Conservation (phyloP, 805 yeast genomes). For the Yarrowia divulgata region DNA sequence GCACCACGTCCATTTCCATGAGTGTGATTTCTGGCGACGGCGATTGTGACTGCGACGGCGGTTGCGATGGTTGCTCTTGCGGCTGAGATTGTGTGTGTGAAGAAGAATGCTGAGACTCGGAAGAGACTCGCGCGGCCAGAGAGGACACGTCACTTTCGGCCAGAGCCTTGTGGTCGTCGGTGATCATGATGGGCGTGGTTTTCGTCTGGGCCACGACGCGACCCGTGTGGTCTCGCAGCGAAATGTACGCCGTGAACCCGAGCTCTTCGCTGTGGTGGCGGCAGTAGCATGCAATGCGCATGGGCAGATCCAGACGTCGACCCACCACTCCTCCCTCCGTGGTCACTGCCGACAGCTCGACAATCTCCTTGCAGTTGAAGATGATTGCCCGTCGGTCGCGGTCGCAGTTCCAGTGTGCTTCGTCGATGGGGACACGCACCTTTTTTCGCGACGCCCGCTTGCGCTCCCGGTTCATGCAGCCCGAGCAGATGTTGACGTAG, state of each 20-base stretch:
- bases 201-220: slow-evolving; percentile 73
- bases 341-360: slow-evolving; percentile 57
- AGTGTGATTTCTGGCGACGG: background rate
- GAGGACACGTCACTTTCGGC: slow-evolving; percentile 15
- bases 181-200: slow-evolving; percentile 82
- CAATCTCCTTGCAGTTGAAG: slow-evolving; percentile 88
- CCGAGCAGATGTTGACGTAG: slow-evolving; percentile 79
- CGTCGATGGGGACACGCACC: slow-evolving; percentile 73
- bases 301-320: slow-evolving; percentile 57
- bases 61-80: background rate
- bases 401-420: slow-evolving; percentile 79
- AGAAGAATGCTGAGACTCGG: slow-evolving; percentile 20
- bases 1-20: slow-evolving; percentile 1
- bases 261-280: slow-evolving; percentile 90
- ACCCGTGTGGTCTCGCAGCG: slow-evolving; percentile 67
- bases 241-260: slow-evolving; percentile 67
- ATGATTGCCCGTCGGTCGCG: slow-evolving; percentile 83
- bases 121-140: slow-evolving; percentile 6
- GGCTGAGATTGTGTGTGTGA: slow-evolving; percentile 9
- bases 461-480: slow-evolving; percentile 91
- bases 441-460: slow-evolving; percentile 94
- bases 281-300: slow-evolving; percentile 94
- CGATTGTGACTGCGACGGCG: background rate
- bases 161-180: slow-evolving; percentile 85
- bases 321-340: slow-evolving; percentile 42